Conservation (phyloP, 805 yeast species). For the Barnettozyma botsteinii region DNA sequence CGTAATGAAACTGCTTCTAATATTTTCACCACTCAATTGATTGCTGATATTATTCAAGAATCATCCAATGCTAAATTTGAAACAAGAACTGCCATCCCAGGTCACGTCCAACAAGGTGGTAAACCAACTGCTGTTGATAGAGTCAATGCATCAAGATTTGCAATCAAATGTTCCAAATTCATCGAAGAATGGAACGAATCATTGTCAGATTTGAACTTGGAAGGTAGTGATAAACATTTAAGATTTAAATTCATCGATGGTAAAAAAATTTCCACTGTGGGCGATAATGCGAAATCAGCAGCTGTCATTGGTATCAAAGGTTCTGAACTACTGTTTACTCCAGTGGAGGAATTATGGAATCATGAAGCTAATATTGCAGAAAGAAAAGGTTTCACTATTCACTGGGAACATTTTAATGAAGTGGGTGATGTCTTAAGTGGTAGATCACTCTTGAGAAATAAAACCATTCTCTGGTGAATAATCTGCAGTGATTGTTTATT, state of each 20-base stretch:
- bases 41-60: constrained; percentile 78
- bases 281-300: constrained; percentile 33
- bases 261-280: constrained; percentile 39
- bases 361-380: constrained; percentile 52
- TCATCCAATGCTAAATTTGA: constrained; percentile 76
- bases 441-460: constrained; percentile 46
- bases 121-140: constrained; percentile 93
- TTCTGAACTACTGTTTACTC: constrained; percentile 51
- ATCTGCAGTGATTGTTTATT: no score
- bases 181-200: constrained; percentile 57
- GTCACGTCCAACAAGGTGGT: constrained; percentile 98
- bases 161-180: constrained; percentile 83
- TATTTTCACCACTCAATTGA: constrained; percentile 73
- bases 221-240: constrained; percentile 38
- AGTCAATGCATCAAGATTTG: constrained; percentile 81
- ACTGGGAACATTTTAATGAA: constrained; percentile 58
- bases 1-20: constrained; percentile 80
- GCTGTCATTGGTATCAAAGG: constrained; percentile 72
- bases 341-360: constrained; percentile 50
- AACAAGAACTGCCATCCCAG: constrained; percentile 93
- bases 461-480: constrained; percentile 3
- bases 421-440: constrained; percentile 72
- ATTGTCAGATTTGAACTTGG: constrained; percentile 27
- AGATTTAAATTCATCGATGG: constrained; percentile 50
- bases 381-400: constrained; percentile 63